Percentiles rank a stretch among this genome's conserved stretches.
phyloP scores from a whole-genome alignment of 176 grass and related monocot species.

The Eleusine indica region DNA sequence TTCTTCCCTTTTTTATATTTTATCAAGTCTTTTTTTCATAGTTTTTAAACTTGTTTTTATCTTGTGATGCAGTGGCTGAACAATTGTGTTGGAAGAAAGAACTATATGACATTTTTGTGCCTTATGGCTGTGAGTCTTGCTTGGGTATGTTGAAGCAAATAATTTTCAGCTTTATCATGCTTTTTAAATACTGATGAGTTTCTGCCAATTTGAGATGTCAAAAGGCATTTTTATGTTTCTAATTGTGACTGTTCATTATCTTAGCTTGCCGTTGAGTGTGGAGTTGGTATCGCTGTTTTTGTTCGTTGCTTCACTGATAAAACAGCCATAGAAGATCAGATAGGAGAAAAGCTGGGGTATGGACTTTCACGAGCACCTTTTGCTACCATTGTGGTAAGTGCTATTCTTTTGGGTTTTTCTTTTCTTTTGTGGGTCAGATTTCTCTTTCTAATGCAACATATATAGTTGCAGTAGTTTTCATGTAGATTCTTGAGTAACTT shows the following conservation, averaged over 20 bases:
- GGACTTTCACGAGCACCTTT: conserved; percentile 91
- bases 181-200: conserved; percentile 17
- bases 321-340: conserved; percentile 65
- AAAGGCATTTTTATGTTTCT: conserved; percentile 34
- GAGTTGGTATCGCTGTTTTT: conserved; percentile 93
- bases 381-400: conserved; percentile 82
- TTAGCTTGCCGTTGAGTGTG: conserved; percentile 69
- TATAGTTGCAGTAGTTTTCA: conserved; percentile 4
- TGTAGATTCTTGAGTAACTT: not conserved
- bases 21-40: conserved; percentile 5
- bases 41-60: conserved; percentile 2
- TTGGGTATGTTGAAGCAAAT: conserved; percentile 70
- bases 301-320: conserved; percentile 81
- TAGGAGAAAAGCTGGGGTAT: conserved; percentile 88
- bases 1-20: not conserved
- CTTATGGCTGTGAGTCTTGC: conserved; percentile 87
- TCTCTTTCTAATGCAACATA: not conserved
- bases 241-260: conserved; percentile 24
- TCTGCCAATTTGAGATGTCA: conserved; percentile 48
- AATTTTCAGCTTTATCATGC: not conserved
- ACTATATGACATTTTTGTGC: conserved; percentile 81
- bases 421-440: conserved; percentile 9
- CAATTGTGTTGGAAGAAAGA: conserved; percentile 98
- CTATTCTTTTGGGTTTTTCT: not conserved
- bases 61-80: conserved; percentile 86